These are phyloP conservation scores for Trichoderma afroharzianum DNA, from an alignment of 2,329 filamentous ascomycete species.

Conservation along the genomic window DNA sequence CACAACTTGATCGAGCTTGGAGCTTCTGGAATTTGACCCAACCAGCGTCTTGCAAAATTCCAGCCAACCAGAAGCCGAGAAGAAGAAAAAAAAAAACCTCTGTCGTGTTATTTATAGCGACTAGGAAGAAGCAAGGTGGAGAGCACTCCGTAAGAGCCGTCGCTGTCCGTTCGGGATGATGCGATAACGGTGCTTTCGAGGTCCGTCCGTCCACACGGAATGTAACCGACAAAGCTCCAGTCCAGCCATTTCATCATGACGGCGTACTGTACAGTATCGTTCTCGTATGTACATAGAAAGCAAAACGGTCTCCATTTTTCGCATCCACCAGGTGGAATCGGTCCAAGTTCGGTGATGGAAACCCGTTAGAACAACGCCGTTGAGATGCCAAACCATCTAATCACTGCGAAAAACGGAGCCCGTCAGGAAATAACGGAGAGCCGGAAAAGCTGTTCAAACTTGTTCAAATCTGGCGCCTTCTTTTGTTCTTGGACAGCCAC, in stretches of 20 bases:
- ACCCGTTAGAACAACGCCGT: neutral
- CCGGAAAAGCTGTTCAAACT: neutral
- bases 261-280: too few relatives aligned
- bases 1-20: neutral
- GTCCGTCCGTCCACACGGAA: neutral
- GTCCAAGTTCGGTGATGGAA: neutral
- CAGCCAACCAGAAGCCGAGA: neutral
- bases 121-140: neutral
- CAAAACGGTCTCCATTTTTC: neutral
- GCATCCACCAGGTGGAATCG: neutral
- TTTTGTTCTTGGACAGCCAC: neutral
- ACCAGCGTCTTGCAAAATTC: neutral
- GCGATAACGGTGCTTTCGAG: neutral
- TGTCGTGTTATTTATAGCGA: slow-evolving; percentile 9
- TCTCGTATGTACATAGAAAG: neutral
- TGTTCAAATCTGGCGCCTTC: neutral
- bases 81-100: neutral
- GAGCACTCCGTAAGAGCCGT: neutral
- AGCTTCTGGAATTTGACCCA: neutral
- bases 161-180: neutral
- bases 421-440: neutral
- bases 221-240: neutral
- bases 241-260: neutral
- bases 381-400: neutral
- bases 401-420: neutral